Evolutionary conservation across 768 basidiomycete genomes (phyloP), one percentile per base, ranked within the genome.

Genomic region (Fomitopsis serialis): DNA sequence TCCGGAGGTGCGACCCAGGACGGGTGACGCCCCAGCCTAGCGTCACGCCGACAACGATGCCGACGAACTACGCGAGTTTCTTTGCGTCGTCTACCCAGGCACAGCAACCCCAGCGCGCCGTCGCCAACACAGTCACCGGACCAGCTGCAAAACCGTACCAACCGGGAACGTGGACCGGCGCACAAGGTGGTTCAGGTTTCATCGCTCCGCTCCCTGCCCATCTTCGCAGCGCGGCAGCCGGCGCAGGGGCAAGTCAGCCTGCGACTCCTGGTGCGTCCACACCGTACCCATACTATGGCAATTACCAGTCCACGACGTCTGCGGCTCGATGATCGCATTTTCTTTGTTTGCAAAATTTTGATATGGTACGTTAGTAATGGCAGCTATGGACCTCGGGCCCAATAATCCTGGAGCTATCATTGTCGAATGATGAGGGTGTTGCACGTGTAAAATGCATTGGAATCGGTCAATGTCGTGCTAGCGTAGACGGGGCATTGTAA

Each of bases 41-140:
- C 24, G 58, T 64, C 6, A 60, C 69, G 7, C 53, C 68, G 43
- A 60, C 68, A 9, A 62, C 74, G 25, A 64, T 69, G 37, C 63
- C 70, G 8, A 63, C 66, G 19, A 68, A 64, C 27, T 78, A 78
- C 53, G 70, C 74, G 0, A 63, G 72, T 25, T 78, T 76, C 52
- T 79, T 74, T 55, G 68, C 63, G 57, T 40, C 54, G 65, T 51
- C 72, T 27, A 34, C 65, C 24, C 62, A 59, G 51, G 50, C 51
- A 44, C 63, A 58, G 29, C 61, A 61, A 37, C 53, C 58, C 2
- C 73, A 78, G 50, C 76, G 80, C 4, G 80, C 77, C 2, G 80
- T 82, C 6, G 80, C 79, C 10, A 82, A 81, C 45, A 82, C 81
- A 0, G 58, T 76, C 62, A 40, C 73, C 2, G 56, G 61, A 19